Conservation (phyloP, 176 grass and related monocot genomes). For the Carex pumila region DNA sequence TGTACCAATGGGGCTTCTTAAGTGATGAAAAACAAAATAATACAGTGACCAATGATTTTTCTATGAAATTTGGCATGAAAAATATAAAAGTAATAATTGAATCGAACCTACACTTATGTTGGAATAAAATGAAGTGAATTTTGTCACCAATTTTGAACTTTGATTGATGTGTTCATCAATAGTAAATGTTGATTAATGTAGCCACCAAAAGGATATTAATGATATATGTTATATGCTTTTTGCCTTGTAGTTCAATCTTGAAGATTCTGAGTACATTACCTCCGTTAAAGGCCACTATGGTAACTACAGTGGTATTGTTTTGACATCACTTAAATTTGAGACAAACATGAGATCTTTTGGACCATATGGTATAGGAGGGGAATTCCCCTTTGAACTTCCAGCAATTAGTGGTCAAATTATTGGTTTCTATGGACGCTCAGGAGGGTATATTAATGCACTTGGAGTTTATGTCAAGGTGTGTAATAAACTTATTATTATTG, state of each 20-base stretch:
- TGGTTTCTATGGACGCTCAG: constrained; percentile 40
- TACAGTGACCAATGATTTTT: neutral
- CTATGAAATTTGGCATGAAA: too few relatives aligned
- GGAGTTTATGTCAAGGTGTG: constrained; percentile 30
- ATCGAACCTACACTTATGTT: too few relatives aligned
- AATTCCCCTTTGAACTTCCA: constrained; percentile 33
- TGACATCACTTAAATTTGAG: constrained; percentile 34
- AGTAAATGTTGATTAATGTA: too few relatives aligned
- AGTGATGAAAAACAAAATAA: neutral
- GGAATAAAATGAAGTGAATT: too few relatives aligned
- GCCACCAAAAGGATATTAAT: neutral
- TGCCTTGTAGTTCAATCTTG: too few relatives aligned
- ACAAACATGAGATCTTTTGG: constrained; percentile 28
- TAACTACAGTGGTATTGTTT: neutral
- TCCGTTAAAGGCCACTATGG: constrained; percentile 11
- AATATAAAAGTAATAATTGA: too few relatives aligned
- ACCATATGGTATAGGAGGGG: constrained; percentile 28
- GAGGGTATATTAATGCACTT: constrained; percentile 24
- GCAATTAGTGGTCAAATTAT: constrained; percentile 35
- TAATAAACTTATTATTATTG: neutral
- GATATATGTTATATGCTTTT: too few relatives aligned
- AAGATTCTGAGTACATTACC: constrained; percentile 25
- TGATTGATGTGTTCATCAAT: too few relatives aligned
- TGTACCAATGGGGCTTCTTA: neutral
- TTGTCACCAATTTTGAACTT: neutral